Base-by-base conservation (phyloP, 192 early-diverging fungal species). In the Mortierella claussenii region DNA sequence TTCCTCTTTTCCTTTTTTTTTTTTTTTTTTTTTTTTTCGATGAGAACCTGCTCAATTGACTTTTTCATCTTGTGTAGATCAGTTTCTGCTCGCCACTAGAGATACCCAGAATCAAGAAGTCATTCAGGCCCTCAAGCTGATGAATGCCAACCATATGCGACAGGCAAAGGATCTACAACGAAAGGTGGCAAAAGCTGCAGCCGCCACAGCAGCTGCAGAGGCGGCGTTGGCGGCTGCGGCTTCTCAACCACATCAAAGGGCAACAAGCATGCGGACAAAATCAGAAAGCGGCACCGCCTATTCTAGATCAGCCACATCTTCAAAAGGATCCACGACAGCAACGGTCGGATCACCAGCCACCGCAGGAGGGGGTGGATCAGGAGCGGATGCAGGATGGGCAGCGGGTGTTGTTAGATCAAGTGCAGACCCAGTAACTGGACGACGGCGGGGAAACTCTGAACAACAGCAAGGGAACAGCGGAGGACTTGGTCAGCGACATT, bases 161-260 rank as follows among this genome's bases (percentile, higher is more conserved):
- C 81, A 88, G 60, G 91, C 83, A 20, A 88, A 88, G 66, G 88
- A 91, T 23, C 59, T 93, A 1, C 83, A 87, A 55, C 76, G 91
- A 4, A 68, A 82, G 20, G 23, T 86, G 26, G 69, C 75, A 28
- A 79, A 82, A 50, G 42, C 53, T 26, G 55, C 60, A 30, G 58
- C 65, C 28, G 47, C 59, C 26, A 31, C 65, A 32, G 48, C 53
- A 17, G 18, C 68, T 11, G 44, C 58, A 46, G 33, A n/a, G n/a
- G n/a, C n/a, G n/a, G n/a, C 15, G 20, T 42, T 42, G 10, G 37
- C 52, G 15, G 13, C 37, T 34, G 51, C 70, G 5, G 33, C 53
- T 33, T 26, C 34, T 15, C 34, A 37, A 23, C 32, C n/a, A n/a
- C n/a, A n/a, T n/a, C n/a, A n/a, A n/a, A n/a, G n/a, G n/a, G n/a